Evolutionary conservation across 768 basidiomycete genomes (phyloP), one percentile per base, ranked within the genome.

Genomic region (Coprinopsis strossmayeri): DNA sequence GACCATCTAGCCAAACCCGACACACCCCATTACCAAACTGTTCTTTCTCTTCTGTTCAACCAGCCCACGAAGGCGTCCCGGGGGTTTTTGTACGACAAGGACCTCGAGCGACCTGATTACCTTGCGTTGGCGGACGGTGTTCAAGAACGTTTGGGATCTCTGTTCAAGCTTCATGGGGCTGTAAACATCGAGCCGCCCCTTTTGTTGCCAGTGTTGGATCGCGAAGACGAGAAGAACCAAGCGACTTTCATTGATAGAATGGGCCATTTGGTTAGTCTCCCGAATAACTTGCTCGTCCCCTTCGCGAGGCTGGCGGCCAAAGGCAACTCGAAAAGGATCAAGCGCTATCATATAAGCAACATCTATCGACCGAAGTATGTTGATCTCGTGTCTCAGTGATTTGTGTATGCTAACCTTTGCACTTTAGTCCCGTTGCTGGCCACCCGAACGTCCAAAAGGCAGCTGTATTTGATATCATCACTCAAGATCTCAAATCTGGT

Each of bases 141-240:
- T 3, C 76, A 85, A 53, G 88, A 93, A 42, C 80, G 82, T 15
- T 69, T 96, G 3, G 71, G 78, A 2, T 69, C 83, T 1, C 82
- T 93, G 15, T 94, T 95, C 64, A 79, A 84, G 30, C 73, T 94
- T 3, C 94, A 94, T 59, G 94, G 94, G 4, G 93, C 94, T 2
- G 80, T 95, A 1, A 82, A 92, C 53, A 84, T 85, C 65, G 87
- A 89, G 55, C 85, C 91, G 0, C 86, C 91, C 0, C 64, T 94
- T n/a, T 70, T 96, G 10, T 79, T 91, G 62, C 93, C 87, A 0
- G 72, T 79, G 1, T 72, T 78, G 41, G 74, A 82, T 25, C 67
- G 73, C 2, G 78, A 80, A 15, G 83, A 87, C 25, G 79, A 83
- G 26, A 73, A 74, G 34, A 77, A 72, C 5, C 79, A 83, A 24